Evolutionary conservation across 2,329 filamentous ascomycete genomes (phyloP), one percentile per base, ranked within the genome.

Genomic region (Monosporascus sp.): DNA sequence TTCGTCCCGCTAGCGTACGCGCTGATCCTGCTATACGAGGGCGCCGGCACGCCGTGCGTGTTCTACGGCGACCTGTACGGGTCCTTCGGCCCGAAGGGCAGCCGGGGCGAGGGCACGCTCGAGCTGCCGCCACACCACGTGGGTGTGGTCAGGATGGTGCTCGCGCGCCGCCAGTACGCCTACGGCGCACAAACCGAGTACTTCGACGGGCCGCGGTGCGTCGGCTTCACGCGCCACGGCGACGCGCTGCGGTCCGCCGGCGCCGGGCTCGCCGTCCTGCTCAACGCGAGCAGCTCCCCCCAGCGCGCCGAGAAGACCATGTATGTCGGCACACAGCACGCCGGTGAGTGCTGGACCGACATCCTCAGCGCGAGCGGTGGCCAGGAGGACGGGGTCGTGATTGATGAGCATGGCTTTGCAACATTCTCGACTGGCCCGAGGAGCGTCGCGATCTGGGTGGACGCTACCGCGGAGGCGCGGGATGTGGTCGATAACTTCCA

Each of bases 1-100:
- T 87, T 90, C 72, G 88, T 88, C 66, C 79, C 85, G 0, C 74
- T 90, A 17, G 87, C 86, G 11, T 89, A 91, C 67, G 74, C 85
- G 1, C 76, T 91, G 46, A 89, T 90, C 52, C 78, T 91, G 2
- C 79, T 90, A 27, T 78, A 84, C 19, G 51, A 11, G 8, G 22
- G 44, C 7, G 16, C 78, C n/a, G 84, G 84, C 20, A 80, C 82
- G 53, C 86, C 86, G 0, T 87, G 82, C 61, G 73, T 87, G 37
- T 89, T 87, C 68, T 89, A 86, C 67, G 86, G 86, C 40, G 86
- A 89, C 61, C 66, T 88, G 1, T 88, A 87, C 67, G 84, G 85
- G n/a, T 43, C 27, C 22, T 80, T 82, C 35, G 40, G 37, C 9
- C 46, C 52, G 54, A 70, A 72, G 45, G 65, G 64, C 54, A 1